Conservation (phyloP, 345 rosid species). For the Heritiera fomes region DNA sequence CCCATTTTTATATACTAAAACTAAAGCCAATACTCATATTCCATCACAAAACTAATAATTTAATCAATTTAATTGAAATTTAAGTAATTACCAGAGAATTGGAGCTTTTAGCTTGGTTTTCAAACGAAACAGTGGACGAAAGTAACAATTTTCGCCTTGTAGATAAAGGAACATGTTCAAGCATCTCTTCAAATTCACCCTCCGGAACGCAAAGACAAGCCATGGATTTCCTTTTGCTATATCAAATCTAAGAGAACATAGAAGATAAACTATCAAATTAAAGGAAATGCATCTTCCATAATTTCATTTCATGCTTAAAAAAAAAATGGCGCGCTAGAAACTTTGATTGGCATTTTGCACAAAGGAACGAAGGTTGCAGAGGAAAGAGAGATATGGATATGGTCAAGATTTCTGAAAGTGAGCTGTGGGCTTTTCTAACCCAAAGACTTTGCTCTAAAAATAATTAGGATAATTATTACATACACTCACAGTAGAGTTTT, state of each 20-base stretch:
- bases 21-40: background rate
- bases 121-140: background rate
- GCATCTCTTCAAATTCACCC: slow-evolving; percentile 12
- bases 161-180: slow-evolving; percentile 9
- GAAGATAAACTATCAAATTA: background rate
- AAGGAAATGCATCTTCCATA: background rate
- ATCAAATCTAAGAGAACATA: background rate
- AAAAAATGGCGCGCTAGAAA: background rate
- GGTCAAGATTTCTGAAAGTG: no score
- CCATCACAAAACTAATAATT: background rate
- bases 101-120: background rate
- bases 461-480: no score
- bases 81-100: background rate
- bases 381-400: background rate
- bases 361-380: no score
- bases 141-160: slow-evolving; percentile 3
- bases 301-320: background rate
- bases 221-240: background rate
- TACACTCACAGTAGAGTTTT: no score
- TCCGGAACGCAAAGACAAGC: slow-evolving; percentile 7
- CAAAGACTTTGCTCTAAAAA: no score
- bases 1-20: background rate
- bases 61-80: background rate
- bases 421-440: no score
- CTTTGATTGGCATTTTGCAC: no score